Percentiles rank a stretch among this genome's conserved stretches.
Evolutionary conservation across 2,329 filamentous ascomycete genomes (phyloP).

Genomic region (Macroventuria anomochaeta): DNA sequence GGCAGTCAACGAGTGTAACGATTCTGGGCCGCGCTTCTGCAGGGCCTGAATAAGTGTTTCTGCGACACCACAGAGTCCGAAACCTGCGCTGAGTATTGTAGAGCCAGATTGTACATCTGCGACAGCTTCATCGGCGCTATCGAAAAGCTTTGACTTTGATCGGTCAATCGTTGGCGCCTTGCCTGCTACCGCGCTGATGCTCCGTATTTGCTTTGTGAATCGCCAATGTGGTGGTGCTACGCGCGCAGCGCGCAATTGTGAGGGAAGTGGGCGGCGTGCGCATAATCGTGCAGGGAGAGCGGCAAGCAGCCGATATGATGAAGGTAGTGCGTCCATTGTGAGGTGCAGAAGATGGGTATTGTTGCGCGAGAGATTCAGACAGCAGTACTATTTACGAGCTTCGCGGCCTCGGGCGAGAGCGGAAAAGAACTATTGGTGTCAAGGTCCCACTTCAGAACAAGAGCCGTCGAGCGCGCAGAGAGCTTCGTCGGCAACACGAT

Average conservation of each 20-base stretch:
- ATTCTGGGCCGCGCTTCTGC: conserved; percentile 37
- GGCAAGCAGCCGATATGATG: conserved; percentile 39
- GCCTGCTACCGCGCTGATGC: conserved; percentile 29
- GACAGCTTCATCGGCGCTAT: conserved; percentile 47
- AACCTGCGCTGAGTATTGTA: conserved; percentile 48
- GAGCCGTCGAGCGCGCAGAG: conserved; percentile 7
- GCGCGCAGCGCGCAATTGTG: conserved; percentile 32
- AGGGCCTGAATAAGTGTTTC: conserved; percentile 50
- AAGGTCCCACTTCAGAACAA: conserved; percentile 16
- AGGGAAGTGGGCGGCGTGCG: conserved; percentile 35
- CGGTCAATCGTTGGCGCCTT: conserved; percentile 44
- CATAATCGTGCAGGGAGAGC: conserved; percentile 39
- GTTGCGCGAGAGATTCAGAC: conserved; percentile 4
- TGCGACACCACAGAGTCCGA: conserved; percentile 49
- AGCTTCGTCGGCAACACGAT: conserved; percentile 8
- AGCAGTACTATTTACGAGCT: conserved; percentile 8
- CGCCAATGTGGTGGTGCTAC: conserved; percentile 29
- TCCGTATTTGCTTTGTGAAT: conserved; percentile 31
- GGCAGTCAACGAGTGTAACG: conserved; percentile 64
- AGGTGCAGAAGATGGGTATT: conserved; percentile 1
- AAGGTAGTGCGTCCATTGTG: conserved; percentile 40
- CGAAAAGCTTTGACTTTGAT: conserved; percentile 46
- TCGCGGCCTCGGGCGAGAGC: conserved; percentile 8
- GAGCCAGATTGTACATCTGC: conserved; percentile 47
- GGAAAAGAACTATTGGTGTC: conserved; percentile 10